Conservation (phyloP, 441 rosid species). For the Kokia cookei region DNA sequence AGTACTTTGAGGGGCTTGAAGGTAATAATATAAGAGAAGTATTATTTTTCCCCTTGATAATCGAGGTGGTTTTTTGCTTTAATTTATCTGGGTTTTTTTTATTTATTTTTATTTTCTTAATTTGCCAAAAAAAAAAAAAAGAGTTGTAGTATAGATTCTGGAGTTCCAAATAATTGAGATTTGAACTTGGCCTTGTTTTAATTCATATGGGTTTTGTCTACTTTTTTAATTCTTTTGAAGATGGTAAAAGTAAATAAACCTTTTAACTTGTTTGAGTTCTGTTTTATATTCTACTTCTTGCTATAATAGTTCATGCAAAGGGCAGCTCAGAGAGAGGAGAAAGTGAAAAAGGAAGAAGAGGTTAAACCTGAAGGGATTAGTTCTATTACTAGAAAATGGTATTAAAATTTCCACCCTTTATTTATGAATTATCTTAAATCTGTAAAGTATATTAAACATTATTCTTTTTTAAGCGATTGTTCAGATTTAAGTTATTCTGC, state of each 20-base stretch:
- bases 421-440: neutral
- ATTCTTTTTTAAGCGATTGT: neutral
- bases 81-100: conserved; percentile 6
- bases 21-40: conserved; percentile 30
- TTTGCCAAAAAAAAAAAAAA: neutral
- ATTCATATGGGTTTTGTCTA: neutral
- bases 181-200: neutral
- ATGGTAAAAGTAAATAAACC: neutral
- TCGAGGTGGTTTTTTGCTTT: conserved; percentile 8
- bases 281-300: neutral
- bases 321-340: conserved; percentile 60
- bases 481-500: neutral
- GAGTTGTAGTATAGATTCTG: neutral
- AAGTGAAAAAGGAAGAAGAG: conserved; percentile 50
- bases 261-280: neutral
- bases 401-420: neutral
- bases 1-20: conserved; percentile 80
- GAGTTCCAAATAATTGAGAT: neutral
- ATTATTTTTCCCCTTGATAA: neutral
- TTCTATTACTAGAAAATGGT: conserved; percentile 60
- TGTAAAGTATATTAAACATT: neutral
- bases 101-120: conserved; percentile 2
- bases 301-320: conserved; percentile 82
- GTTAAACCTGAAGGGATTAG: conserved; percentile 39
- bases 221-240: neutral